A percentile compares a stretch with the other conserved stretches of the same genome.
Conservation (phyloP, 169 alveolate genomes). For the Theileria equi region DNA sequence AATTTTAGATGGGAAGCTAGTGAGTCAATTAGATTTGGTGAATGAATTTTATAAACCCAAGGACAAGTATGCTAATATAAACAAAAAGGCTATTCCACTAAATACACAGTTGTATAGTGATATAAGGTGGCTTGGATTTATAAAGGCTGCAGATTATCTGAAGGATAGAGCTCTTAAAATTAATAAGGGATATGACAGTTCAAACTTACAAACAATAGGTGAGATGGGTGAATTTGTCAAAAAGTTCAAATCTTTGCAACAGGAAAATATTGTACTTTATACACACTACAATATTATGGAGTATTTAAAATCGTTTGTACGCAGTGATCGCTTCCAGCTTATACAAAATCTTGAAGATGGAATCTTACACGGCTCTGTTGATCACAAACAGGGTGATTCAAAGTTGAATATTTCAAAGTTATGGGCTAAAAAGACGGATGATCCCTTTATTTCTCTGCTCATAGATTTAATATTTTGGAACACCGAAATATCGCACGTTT, state of each 20-base stretch:
- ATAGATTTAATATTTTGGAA: conserved; percentile 60
- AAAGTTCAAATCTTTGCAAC: conserved; percentile 80
- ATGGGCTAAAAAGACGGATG: conserved; percentile 47
- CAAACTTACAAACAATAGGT: conserved; percentile 75
- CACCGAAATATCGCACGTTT: conserved; percentile 53
- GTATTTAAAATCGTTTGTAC: conserved; percentile 68
- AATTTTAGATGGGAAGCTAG: conserved; percentile 43
- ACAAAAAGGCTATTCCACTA: conserved; percentile 12
- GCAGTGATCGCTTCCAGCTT: conserved; percentile 66
- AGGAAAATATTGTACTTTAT: conserved; percentile 83
- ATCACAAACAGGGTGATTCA: conserved; percentile 37
- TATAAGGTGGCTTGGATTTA: conserved; percentile 74
- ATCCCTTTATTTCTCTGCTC: conserved; percentile 47
- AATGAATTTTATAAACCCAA: conserved; percentile 4
- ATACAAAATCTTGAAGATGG: conserved; percentile 80
- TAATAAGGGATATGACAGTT: conserved; percentile 83
- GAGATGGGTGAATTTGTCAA: conserved; percentile 82
- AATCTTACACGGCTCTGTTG: conserved; percentile 59
- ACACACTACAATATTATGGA: conserved; percentile 85
- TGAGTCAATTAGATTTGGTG: conserved; percentile 16
- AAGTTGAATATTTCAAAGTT: conserved; percentile 26
- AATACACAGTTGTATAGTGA: conserved; percentile 67
- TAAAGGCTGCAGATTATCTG: conserved; percentile 77
- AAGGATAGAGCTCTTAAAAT: conserved; percentile 83
- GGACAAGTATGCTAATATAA: conserved; percentile 10